These are phyloP conservation scores for Suhomyces canberraensis DNA, from an alignment of 805 yeast genomes.

Conservation along the genomic window DNA sequence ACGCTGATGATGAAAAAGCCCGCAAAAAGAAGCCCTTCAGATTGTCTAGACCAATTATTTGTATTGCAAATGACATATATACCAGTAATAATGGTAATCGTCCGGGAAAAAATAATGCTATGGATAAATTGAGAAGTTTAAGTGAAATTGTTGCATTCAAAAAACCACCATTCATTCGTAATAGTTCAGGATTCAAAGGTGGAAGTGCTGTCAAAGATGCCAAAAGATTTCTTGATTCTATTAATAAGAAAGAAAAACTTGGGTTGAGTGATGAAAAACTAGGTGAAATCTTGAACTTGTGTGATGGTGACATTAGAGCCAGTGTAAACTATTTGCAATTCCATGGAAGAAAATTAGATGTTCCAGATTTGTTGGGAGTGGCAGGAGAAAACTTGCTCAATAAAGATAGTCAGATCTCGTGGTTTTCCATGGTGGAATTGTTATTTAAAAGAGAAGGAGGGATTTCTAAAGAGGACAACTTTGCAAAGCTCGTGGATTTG, in stretches of 20 bases:
- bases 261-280: constrained; percentile 47
- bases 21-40: constrained; percentile 33
- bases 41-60: constrained; percentile 80
- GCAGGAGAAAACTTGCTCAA: constrained; percentile 9
- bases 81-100: constrained; percentile 31
- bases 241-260: constrained; percentile 53
- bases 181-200: constrained; percentile 43
- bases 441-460: constrained; percentile 56
- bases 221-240: constrained; percentile 42
- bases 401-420: constrained; percentile 62
- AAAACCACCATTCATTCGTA: constrained; percentile 49
- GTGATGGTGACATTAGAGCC: constrained; percentile 82
- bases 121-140: constrained; percentile 69
- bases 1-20: constrained; percentile 2
- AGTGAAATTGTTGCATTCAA: constrained; percentile 71
- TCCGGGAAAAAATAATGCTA: constrained; percentile 41
- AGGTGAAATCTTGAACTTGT: constrained; percentile 61
- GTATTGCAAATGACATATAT: constrained; percentile 87
- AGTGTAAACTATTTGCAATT: constrained; percentile 84
- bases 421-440: constrained; percentile 63
- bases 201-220: constrained; percentile 36
- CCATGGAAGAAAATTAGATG: constrained; percentile 18
- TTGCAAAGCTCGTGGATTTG: constrained; percentile 43
- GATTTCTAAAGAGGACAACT: constrained; percentile 44
- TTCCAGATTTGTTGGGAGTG: neutral